phyloP scores from a whole-genome alignment of 495 filamentous ascomycete genomes.

The Tuber brumale region DNA sequence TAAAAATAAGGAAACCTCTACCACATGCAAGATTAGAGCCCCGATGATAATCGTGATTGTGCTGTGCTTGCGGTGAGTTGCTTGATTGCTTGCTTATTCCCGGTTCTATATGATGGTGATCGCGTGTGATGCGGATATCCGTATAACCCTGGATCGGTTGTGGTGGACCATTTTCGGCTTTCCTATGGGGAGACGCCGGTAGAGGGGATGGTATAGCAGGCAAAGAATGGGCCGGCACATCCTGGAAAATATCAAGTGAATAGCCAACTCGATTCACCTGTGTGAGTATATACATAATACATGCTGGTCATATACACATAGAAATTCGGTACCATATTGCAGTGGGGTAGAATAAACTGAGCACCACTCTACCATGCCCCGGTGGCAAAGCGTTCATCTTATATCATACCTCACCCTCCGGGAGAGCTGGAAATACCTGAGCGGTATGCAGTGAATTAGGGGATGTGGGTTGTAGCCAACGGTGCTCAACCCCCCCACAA shows the following conservation, averaged over 20 bases:
- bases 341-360: not conserved
- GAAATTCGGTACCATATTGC: not conserved
- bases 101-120: conserved; percentile 30
- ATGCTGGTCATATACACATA: not conserved
- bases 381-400: not conserved
- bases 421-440: not conserved
- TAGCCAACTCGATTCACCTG: not conserved
- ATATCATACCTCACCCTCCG: not conserved
- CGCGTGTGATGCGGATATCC: conserved; percentile 36
- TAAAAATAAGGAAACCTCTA: not conserved
- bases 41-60: conserved; percentile 7
- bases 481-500: not conserved
- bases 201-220: not conserved
- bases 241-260: not conserved
- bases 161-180: not conserved
- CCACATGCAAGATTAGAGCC: not conserved
- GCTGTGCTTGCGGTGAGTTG: conserved; percentile 12
- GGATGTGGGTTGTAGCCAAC: not conserved
- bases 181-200: not conserved
- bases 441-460: not conserved
- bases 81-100: conserved; percentile 3
- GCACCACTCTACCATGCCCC: not conserved
- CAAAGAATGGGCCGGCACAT: not conserved
- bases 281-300: not conserved
- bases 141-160: conserved; percentile 15